Base-by-base conservation (phyloP, 805 yeast species). In the Candida mattraensis region DNA sequence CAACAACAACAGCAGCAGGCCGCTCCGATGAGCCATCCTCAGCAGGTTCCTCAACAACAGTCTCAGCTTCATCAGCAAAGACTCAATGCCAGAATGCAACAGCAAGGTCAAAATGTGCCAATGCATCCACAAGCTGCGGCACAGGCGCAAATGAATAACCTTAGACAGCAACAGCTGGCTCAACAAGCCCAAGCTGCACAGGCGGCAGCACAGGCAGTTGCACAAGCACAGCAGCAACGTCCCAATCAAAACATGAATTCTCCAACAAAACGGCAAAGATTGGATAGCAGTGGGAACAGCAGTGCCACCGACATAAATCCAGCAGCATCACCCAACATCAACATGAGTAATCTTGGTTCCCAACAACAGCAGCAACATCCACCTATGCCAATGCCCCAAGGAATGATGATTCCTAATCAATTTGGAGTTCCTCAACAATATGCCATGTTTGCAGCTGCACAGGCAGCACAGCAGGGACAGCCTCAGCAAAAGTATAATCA, bases 391-490 rank as follows among this genome's bases (percentile, higher is more conserved):
- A 44, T 51, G 41, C 56, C 59, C 4, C 60, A 54, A 33, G 57
- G 58, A 5, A 45, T 54, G 54, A 53, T 56, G 54, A 40, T 53
- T 9, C 55, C 56, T 9, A 44, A 45, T 28, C 61, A 56, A 40
- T 52, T 51, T 42, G 57, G 53, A 8, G 48, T 46, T 26, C 58
- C 59, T 8, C 59, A 53, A 30, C 51, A 53, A 30, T 51, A 48
- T 23, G 58, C 58, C 13, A 47, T 54, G 51, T 48, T 45, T 39
- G 53, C 56, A 5, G 54, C 51, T 7, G 47, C 58, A 18, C 51
- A 53, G 30, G 45, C 48, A 8, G 44, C 47, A 1, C 47, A 39
- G 29, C 54, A 45, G 24, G 43, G 33, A 12, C 50, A 45, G 33
- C 37, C 22, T 21, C 54, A 39, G 23, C 50, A 37, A 23, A 47